phyloP scores from a whole-genome alignment of 2,329 filamentous ascomycete species.

The Alternaria ventricosa region DNA sequence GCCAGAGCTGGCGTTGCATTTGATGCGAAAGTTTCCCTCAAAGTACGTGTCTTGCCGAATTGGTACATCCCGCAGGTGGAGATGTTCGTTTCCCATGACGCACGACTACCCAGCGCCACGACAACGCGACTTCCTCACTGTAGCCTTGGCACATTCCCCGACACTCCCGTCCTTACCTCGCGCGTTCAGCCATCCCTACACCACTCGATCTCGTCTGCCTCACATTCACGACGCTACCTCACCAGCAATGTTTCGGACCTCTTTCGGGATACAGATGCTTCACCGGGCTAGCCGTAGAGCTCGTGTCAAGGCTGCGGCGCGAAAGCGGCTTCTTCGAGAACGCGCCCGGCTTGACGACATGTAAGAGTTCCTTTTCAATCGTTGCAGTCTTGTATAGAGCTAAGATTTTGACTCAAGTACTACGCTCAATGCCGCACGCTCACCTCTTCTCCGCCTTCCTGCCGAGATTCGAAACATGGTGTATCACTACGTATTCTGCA shows the following conservation, averaged over 20 bases:
- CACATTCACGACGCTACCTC: too few species aligned
- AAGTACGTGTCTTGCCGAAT: neutral
- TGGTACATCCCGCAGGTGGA: neutral
- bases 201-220: too few species aligned
- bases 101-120: neutral
- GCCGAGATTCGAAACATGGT: slow-evolving; percentile 9
- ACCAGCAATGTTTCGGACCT: neutral
- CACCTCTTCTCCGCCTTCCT: neutral
- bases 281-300: neutral
- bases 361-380: neutral
- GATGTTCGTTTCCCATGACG: fast-evolving
- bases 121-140: neutral
- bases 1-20: too few species aligned
- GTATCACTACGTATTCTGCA: slow-evolving; percentile 3
- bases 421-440: neutral
- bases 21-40: neutral
- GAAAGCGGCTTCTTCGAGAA: neutral
- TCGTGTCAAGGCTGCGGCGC: neutral
- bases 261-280: neutral
- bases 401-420: too few species aligned
- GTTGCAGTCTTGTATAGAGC: too few species aligned
- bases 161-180: neutral
- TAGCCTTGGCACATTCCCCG: neutral
- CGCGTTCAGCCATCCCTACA: too few species aligned
- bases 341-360: fast-evolving